Conservation (phyloP, 108 stramenopile genomes). For the Fragilariopsis cylindrus region DNA sequence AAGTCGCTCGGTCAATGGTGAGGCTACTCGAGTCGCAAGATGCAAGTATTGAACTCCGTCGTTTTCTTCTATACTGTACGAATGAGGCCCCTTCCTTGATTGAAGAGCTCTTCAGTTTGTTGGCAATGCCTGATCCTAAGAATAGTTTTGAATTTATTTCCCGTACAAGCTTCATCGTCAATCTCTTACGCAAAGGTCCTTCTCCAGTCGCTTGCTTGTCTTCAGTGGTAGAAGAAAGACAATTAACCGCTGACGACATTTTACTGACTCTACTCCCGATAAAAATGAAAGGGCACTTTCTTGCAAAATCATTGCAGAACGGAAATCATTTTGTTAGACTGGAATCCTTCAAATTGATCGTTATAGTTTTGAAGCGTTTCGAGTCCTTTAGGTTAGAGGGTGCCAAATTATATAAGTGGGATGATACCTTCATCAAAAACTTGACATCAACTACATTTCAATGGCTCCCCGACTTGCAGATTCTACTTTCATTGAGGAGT, state of each 20-base stretch:
- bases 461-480: slow-evolving; percentile 59
- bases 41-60: slow-evolving; percentile 31
- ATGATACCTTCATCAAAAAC: slow-evolving; percentile 18
- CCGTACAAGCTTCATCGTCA: slow-evolving; percentile 47
- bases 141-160: slow-evolving; percentile 52
- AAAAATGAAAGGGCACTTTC: slow-evolving; percentile 42
- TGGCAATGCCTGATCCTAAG: slow-evolving; percentile 61
- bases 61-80: slow-evolving; percentile 49
- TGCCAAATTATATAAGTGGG: slow-evolving; percentile 7
- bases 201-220: slow-evolving; percentile 20
- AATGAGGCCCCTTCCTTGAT: slow-evolving; percentile 49
- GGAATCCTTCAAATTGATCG: slow-evolving; percentile 34
- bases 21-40: slow-evolving; percentile 34
- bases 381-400: neutral
- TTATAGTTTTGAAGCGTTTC: slow-evolving; percentile 19
- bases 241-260: slow-evolving; percentile 16
- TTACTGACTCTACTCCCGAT: slow-evolving; percentile 45
- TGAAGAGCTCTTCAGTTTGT: slow-evolving; percentile 45
- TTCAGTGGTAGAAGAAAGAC: neutral
- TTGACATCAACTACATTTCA: slow-evolving; percentile 15
- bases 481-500: slow-evolving; percentile 52
- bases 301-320: slow-evolving; percentile 64
- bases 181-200: slow-evolving; percentile 53
- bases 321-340: slow-evolving; percentile 48
- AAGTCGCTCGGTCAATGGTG: slow-evolving; percentile 40